Evolutionary conservation across 768 basidiomycete genomes (phyloP).

Genomic region (Rhodotorula diobovata): DNA sequence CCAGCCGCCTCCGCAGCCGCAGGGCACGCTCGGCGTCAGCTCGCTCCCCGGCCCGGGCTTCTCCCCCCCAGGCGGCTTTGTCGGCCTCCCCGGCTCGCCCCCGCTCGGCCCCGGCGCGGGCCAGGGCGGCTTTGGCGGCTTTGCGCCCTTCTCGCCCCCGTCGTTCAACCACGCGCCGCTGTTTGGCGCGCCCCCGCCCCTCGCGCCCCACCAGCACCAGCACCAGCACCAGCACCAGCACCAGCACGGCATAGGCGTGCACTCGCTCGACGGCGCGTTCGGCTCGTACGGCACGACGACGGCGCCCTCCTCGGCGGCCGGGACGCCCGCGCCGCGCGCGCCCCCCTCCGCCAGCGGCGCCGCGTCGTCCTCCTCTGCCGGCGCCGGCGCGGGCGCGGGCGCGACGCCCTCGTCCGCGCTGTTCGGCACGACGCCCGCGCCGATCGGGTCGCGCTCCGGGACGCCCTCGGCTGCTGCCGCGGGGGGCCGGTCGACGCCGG

Average conservation of each 20-base stretch:
- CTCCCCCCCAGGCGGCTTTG: constrained; percentile 23
- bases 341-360: background rate
- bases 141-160: constrained; percentile 33
- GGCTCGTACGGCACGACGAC: constrained; percentile 1
- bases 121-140: constrained; percentile 30
- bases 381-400: background rate
- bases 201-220: no score
- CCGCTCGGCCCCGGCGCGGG: background rate
- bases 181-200: constrained; percentile 22
- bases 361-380: background rate
- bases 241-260: no score
- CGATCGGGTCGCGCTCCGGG: constrained; percentile 20
- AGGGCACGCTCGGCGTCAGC: background rate
- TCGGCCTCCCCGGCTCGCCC: constrained; percentile 8
- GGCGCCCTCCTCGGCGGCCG: no score
- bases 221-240: no score
- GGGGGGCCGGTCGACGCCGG: background rate
- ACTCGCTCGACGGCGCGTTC: background rate
- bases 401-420: constrained; percentile 6
- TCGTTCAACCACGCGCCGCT: constrained; percentile 29
- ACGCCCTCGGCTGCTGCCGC: constrained; percentile 23
- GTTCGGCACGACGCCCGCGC: constrained; percentile 18
- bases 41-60: constrained; percentile 12
- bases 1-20: background rate
- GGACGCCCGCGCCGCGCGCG: no score